Evolutionary conservation across 202 grass and related monocot genomes (phyloP).

Genomic region (Carex sylvatica): DNA sequence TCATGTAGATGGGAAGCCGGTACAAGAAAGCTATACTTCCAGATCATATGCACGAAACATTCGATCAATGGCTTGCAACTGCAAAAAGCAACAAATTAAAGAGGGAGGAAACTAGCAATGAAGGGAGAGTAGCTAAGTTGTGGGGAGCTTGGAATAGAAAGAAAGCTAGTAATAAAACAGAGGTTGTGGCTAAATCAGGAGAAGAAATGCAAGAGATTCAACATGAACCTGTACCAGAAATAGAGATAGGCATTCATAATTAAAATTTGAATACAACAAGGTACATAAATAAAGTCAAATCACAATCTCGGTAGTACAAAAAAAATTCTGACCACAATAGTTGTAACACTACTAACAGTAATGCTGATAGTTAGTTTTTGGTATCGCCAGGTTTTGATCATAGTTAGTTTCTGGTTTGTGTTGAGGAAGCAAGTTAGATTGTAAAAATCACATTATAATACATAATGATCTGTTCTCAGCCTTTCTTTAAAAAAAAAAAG

Average conservation of each 20-base stretch:
- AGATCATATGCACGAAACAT: slow-evolving; percentile 3
- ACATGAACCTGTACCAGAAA: neutral
- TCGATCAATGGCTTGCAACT: slow-evolving; percentile 23
- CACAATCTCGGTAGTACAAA: too few relatives aligned
- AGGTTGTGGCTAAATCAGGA: neutral
- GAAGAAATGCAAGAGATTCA: slow-evolving; percentile 19
- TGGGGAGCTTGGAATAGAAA: neutral
- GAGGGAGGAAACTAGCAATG: neutral
- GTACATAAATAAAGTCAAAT: too few relatives aligned
- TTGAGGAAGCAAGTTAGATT: too few relatives aligned
- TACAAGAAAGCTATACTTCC: slow-evolving; percentile 44
- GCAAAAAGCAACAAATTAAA: neutral
- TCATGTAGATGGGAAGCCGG: slow-evolving; percentile 38
- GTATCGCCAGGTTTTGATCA: too few relatives aligned
- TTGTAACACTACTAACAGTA: too few relatives aligned
- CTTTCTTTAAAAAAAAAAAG: too few relatives aligned
- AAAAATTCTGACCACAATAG: too few relatives aligned
- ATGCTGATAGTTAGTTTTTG: too few relatives aligned
- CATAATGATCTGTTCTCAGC: too few relatives aligned
- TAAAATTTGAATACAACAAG: neutral
- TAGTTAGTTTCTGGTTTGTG: too few relatives aligned
- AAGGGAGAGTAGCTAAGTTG: neutral
- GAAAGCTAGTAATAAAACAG: neutral
- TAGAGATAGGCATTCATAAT: slow-evolving; percentile 2
- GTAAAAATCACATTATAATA: too few relatives aligned